A percentile compares a stretch with the other conserved stretches of the same genome.
Conservation (phyloP, 176 grass and related monocot species). For the Secale cereale region DNA sequence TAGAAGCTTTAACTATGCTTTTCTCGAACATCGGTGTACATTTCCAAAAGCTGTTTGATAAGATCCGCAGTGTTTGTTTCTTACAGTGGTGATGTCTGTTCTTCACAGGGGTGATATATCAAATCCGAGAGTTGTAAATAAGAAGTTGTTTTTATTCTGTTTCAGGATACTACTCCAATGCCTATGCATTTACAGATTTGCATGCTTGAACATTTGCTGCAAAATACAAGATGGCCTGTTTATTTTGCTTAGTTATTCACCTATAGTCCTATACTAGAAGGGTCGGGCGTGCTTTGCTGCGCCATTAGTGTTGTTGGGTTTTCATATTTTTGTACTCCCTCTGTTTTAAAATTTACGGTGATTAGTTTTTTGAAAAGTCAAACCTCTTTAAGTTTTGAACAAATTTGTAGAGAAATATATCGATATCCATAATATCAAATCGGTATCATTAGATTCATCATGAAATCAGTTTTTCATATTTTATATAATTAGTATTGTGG, state of each 20-base stretch:
- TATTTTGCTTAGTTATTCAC: neutral
- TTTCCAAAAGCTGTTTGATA: constrained; percentile 30
- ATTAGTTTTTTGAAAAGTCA: too few relatives aligned
- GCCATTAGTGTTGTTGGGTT: too few relatives aligned
- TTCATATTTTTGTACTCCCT: too few relatives aligned
- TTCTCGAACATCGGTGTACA: constrained; percentile 28
- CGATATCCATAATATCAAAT: too few relatives aligned
- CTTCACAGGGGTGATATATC: constrained; percentile 5
- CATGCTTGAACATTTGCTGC: neutral
- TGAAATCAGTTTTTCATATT: too few relatives aligned
- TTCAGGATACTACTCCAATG: constrained; percentile 12
- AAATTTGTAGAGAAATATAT: too few relatives aligned
- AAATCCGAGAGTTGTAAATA: constrained; percentile 30
- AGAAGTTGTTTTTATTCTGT: constrained; percentile 27
- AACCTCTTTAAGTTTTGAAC: too few relatives aligned
- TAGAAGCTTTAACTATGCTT: neutral
- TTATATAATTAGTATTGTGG: too few relatives aligned
- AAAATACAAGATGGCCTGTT: neutral
- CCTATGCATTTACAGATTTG: neutral
- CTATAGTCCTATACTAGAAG: neutral
- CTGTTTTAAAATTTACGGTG: too few relatives aligned
- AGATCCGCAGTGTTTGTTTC: constrained; percentile 9
- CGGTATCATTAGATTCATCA: too few relatives aligned
- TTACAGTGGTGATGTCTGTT: constrained; percentile 6
- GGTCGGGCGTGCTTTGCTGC: too few relatives aligned